Conservation (phyloP, 768 basidiomycete species). For the Sporobolomyces roseus region DNA sequence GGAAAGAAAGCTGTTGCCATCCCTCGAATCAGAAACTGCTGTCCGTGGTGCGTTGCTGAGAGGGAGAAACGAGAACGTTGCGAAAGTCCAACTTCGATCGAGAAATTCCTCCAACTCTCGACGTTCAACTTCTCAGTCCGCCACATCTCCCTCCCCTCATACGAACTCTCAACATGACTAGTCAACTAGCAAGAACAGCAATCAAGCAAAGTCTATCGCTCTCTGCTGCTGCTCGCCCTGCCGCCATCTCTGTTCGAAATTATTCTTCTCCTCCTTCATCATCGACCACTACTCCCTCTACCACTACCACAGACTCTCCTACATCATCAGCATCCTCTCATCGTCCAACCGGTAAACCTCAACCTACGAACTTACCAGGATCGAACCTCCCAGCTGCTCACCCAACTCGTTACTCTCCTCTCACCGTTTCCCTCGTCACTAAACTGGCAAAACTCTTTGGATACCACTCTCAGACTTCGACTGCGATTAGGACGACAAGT, state of each 20-base stretch:
- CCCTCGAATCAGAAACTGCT: no score
- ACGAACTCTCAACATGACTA: background rate
- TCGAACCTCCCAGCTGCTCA: conserved; percentile 30
- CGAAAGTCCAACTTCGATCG: no score
- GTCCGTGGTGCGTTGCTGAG: no score
- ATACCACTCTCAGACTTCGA: conserved; percentile 50
- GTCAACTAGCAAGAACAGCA: background rate
- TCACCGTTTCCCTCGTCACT: conserved; percentile 41
- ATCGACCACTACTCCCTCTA: background rate
- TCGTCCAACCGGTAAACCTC: conserved; percentile 23
- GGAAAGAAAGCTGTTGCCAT: no score
- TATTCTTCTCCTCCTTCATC: background rate
- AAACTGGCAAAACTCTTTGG: conserved; percentile 51
- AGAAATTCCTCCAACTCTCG: no score
- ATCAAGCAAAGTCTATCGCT: background rate
- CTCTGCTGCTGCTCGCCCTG: conserved; percentile 1
- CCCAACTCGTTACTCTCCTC: conserved; percentile 34
- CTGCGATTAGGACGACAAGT: conserved; percentile 52
- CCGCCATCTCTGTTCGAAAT: background rate
- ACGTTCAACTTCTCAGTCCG: background rate
- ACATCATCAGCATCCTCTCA: background rate
- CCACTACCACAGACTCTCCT: background rate
- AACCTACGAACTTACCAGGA: conserved; percentile 38
- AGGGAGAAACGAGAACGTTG: background rate
- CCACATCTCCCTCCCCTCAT: background rate